Conservation (phyloP, 106 monocot species). For the Dioscorea alata region DNA sequence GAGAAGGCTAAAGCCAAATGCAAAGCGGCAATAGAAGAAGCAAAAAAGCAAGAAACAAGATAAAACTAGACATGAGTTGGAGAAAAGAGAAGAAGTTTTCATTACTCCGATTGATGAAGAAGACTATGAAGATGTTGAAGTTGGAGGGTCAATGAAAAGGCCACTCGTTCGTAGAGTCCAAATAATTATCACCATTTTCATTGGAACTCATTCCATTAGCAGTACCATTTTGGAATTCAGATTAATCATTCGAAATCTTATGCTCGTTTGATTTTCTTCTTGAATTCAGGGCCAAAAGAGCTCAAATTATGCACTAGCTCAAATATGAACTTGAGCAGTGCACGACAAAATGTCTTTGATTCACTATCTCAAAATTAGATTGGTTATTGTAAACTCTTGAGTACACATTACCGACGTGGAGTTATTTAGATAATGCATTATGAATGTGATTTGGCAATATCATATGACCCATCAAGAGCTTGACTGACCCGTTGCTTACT, state of each 20-base stretch:
- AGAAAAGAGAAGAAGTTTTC: too few relatives aligned
- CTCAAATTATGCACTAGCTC: constrained; percentile 48
- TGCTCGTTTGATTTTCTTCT: constrained; percentile 7
- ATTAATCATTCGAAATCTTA: constrained; percentile 20
- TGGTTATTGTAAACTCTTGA: constrained; percentile 94
- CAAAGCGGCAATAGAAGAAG: too few relatives aligned
- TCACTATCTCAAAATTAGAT: constrained; percentile 84
- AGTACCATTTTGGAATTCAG: constrained; percentile 30
- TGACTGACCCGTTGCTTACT: constrained; percentile 80
- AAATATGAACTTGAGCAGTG: constrained; percentile 80
- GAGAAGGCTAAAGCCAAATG: too few relatives aligned
- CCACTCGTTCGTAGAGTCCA: too few relatives aligned
- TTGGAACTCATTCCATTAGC: constrained; percentile 10
- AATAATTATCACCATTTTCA: constrained; percentile 22
- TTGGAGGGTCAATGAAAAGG: too few relatives aligned
- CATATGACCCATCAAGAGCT: constrained; percentile 92
- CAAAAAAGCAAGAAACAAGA: too few relatives aligned
- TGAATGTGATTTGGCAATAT: constrained; percentile 51
- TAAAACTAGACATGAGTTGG: too few relatives aligned
- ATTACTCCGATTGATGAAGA: too few relatives aligned
- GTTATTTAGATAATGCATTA: constrained; percentile 74
- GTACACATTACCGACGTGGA: constrained; percentile 93
- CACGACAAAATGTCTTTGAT: constrained; percentile 66
- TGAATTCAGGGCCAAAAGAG: constrained; percentile 17
- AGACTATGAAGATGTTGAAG: too few relatives aligned